phyloP scores from a whole-genome alignment of 2,329 filamentous ascomycete species.

The Alternaria longipes region DNA sequence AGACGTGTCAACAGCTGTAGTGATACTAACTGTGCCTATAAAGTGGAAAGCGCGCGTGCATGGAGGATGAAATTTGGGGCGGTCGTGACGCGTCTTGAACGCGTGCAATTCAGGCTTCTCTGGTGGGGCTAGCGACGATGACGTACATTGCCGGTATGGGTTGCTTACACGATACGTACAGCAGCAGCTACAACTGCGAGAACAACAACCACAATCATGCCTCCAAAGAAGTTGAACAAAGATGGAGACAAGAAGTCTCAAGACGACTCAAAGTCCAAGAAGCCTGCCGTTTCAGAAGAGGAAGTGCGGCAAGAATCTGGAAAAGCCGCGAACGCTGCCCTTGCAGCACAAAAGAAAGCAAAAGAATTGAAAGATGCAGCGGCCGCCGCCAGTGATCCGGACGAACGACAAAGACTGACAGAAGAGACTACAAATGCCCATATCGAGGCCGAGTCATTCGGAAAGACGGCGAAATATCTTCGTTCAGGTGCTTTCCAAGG shows the following conservation, averaged over 20 bases:
- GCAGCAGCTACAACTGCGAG: background rate
- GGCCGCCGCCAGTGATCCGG: slow-evolving; percentile 25
- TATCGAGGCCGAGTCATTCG: slow-evolving; percentile 35
- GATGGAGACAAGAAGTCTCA: background rate
- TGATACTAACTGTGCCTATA: background rate
- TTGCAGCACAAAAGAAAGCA: slow-evolving; percentile 29
- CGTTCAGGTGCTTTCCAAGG: slow-evolving; percentile 36
- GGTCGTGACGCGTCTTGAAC: slow-evolving; percentile 1
- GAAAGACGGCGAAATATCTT: slow-evolving; percentile 37
- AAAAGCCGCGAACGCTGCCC: slow-evolving; percentile 29
- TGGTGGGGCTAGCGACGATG: slow-evolving; percentile 15
- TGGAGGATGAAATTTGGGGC: background rate
- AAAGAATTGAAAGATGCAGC: slow-evolving; percentile 32
- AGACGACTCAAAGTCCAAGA: slow-evolving; percentile 4
- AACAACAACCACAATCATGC: slow-evolving; percentile 10
- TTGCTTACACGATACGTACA: background rate
- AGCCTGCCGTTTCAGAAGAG: slow-evolving; percentile 27
- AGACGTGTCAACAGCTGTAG: background rate
- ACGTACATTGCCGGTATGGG: slow-evolving; percentile 5
- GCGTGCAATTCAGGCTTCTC: slow-evolving; percentile 7
- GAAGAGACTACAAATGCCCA: slow-evolving; percentile 32
- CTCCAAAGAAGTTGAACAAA: slow-evolving; percentile 13
- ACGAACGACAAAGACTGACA: slow-evolving; percentile 32
- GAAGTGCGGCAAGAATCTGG: slow-evolving; percentile 32
- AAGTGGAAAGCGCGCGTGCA: background rate